phyloP scores from a whole-genome alignment of 148 eudicot genomes.

The Simmondsia chinensis region DNA sequence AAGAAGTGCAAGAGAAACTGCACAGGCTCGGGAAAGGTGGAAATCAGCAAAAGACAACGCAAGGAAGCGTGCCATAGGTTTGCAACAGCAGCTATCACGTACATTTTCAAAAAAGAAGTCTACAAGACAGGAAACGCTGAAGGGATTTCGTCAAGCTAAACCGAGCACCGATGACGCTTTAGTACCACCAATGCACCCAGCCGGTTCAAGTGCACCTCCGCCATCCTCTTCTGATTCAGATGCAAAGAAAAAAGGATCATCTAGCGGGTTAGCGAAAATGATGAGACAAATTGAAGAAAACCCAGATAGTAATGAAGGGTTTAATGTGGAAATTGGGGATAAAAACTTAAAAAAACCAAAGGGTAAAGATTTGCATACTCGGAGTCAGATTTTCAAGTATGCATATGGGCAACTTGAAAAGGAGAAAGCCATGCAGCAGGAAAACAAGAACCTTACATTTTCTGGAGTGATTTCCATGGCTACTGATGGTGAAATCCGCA shows the following conservation, averaged over 20 bases:
- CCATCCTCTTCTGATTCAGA: conserved; percentile 24
- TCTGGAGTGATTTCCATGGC: conserved; percentile 80
- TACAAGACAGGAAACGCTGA: conserved; percentile 10
- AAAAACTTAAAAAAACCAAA: conserved; percentile 48
- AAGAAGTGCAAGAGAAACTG: conserved; percentile 77
- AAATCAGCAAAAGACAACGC: conserved; percentile 60
- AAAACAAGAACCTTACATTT: conserved; percentile 52
- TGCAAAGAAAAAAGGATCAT: conserved; percentile 43
- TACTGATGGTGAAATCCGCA: conserved; percentile 40
- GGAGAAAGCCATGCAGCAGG: conserved; percentile 73
- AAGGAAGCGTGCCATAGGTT: conserved; percentile 36
- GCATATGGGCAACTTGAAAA: conserved; percentile 88
- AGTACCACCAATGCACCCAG: conserved; percentile 6
- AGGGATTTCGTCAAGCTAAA: conserved; percentile 12
- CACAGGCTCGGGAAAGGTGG: conserved; percentile 82
- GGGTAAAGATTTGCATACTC: conserved; percentile 56
- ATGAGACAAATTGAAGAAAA: conserved; percentile 47
- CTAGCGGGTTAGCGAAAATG: conserved; percentile 58
- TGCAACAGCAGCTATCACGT: conserved; percentile 56
- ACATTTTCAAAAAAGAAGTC: conserved; percentile 58
- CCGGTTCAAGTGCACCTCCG: conserved; percentile 1
- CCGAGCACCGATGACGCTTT: conserved; percentile 2
- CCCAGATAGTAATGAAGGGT: conserved; percentile 51
- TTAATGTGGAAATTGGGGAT: conserved; percentile 49
- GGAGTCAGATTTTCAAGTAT: conserved; percentile 77